Conservation (phyloP, 148 eudicot species). For the Persicaria tinctoria region DNA sequence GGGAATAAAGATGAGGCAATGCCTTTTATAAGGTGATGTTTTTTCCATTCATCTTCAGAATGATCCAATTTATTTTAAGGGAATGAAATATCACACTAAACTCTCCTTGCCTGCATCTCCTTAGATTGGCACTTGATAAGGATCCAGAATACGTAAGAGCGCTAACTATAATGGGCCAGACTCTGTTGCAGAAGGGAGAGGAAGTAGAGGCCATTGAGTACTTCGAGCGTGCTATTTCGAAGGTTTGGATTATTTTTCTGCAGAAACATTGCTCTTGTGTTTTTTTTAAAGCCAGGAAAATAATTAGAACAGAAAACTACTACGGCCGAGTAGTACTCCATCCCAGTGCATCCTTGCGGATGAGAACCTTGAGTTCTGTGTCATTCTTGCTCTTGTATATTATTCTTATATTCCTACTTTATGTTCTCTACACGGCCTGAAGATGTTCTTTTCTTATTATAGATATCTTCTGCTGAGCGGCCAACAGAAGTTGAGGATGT, state of each 20-base stretch:
- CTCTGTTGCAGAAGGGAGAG: constrained; percentile 34
- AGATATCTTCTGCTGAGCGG: constrained; percentile 42
- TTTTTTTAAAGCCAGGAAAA: too few species aligned
- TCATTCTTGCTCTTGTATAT: background rate
- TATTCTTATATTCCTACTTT: background rate
- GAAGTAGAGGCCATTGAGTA: constrained; percentile 51
- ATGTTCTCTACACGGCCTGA: background rate
- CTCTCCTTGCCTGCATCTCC: constrained; percentile 7
- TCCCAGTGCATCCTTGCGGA: too few species aligned
- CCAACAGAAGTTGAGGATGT: constrained; percentile 47
- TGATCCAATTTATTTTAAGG: background rate
- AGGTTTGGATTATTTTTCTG: constrained; percentile 31
- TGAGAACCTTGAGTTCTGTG: too few species aligned
- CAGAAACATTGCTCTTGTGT: background rate
- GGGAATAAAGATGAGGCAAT: constrained; percentile 48
- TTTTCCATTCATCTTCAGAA: constrained; percentile 2
- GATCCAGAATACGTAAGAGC: constrained; percentile 75
- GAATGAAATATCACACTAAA: background rate
- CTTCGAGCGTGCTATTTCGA: constrained; percentile 56
- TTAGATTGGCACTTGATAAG: constrained; percentile 72
- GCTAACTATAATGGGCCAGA: constrained; percentile 59
- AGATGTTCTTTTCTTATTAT: constrained; percentile 2
- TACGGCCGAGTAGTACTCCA: too few species aligned
- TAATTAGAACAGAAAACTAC: too few species aligned
- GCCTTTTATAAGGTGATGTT: constrained; percentile 47